Evolutionary conservation across 345 rosid genomes (phyloP).

Genomic region (Lepidium aucheri): DNA sequence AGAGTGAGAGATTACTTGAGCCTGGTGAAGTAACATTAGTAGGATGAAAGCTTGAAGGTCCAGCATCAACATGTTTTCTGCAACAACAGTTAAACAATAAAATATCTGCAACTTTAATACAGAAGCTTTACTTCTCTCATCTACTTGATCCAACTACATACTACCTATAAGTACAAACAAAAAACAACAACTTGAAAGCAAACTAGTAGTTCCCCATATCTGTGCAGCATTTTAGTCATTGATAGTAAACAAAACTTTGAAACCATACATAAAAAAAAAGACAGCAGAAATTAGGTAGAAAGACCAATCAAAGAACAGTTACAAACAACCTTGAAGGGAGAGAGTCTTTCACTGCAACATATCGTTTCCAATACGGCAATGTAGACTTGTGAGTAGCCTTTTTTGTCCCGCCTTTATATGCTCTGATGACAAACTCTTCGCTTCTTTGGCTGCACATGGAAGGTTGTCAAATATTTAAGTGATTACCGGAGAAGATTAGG

Average conservation of each 20-base stretch:
- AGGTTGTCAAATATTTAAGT: conserved; percentile 4
- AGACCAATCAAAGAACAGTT: conserved; percentile 1
- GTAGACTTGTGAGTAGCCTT: conserved; percentile 85
- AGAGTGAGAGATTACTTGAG: conserved; percentile 33
- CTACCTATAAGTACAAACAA: not conserved
- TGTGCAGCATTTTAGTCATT: not conserved
- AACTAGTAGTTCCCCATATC: not conserved
- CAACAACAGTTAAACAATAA: conserved; percentile 11
- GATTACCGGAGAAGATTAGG: not conserved
- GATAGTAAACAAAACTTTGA: not conserved
- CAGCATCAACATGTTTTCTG: conserved; percentile 51
- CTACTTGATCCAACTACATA: not conserved
- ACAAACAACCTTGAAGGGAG: conserved; percentile 57
- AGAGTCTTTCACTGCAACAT: conserved; percentile 68
- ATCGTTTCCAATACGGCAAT: conserved; percentile 75
- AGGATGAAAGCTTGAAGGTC: conserved; percentile 34
- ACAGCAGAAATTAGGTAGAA: not conserved
- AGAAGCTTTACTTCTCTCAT: not conserved
- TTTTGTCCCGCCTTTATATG: conserved; percentile 71
- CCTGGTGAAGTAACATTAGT: conserved; percentile 26
- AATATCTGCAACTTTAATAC: not conserved
- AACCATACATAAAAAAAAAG: not conserved
- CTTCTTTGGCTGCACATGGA: conserved; percentile 57
- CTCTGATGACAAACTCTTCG: conserved; percentile 85
- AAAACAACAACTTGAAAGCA: not conserved